A percentile compares a stretch with the other conserved stretches of the same genome.
These are phyloP conservation scores for Sesbania bispinosa DNA, from an alignment of 306 rosid genomes.

Conservation along the genomic window DNA sequence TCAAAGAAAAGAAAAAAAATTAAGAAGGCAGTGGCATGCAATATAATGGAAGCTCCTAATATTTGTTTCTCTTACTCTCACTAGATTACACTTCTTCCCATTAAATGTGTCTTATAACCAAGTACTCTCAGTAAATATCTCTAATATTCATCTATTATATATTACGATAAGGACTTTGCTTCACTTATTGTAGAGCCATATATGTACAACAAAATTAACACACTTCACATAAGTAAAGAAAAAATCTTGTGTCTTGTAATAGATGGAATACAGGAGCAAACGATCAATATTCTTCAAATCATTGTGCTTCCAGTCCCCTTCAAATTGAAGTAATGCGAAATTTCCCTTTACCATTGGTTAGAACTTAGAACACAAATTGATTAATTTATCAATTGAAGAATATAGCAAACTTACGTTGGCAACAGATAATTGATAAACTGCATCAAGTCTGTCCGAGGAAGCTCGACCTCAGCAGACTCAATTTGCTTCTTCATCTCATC, in stretches of 20 bases:
- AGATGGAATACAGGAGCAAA: not conserved
- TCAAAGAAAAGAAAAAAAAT: not conserved
- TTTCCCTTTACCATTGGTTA: not conserved
- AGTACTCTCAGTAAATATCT: not conserved
- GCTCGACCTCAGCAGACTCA: constrained; percentile 40
- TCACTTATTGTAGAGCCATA: not conserved
- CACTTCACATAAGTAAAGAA: not conserved
- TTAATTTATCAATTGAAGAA: not conserved
- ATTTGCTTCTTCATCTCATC: constrained; percentile 74
- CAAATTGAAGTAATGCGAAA: not conserved
- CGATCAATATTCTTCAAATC: not conserved
- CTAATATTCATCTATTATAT: not conserved
- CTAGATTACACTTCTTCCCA: too few relatives aligned
- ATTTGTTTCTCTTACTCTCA: too few relatives aligned
- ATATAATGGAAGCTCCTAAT: not conserved
- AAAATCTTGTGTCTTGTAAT: not conserved
- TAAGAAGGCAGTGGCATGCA: not conserved
- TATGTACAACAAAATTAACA: not conserved
- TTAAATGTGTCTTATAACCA: not conserved
- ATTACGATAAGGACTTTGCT: not conserved
- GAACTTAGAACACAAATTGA: constrained; percentile 8
- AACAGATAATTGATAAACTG: constrained; percentile 72
- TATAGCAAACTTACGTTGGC: constrained; percentile 62
- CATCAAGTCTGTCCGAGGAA: constrained; percentile 70
- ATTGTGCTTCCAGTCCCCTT: not conserved